Evolutionary conservation across 2,329 filamentous ascomycete genomes (phyloP), one percentile per base, ranked within the genome.

Genomic region (Trichoderma koningii): DNA sequence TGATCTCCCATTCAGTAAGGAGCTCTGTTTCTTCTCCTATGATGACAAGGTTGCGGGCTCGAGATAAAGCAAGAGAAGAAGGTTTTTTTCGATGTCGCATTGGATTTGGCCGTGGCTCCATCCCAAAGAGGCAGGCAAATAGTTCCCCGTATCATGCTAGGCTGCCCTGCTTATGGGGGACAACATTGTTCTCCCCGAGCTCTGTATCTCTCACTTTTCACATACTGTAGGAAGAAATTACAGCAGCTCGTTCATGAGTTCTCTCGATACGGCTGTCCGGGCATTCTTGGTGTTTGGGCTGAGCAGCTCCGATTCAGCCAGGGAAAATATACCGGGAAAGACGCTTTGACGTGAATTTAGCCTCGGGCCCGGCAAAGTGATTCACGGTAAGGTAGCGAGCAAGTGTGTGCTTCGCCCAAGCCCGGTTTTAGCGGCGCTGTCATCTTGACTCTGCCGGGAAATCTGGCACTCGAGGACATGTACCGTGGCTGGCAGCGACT

Each of bases 111-210:
- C 59, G 42, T 38, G 19, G 6, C 23, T 55, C 21, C 42, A 50
- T n/a, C 56, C 56, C 30, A 55, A 63, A 63, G 48, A 63, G 59
- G 59, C 59, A 63, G 59, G 59, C 59, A 44, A 63, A 17, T 55
- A 55, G 26, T 14, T 48, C 10, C 30, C 5, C 23, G 42, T 53
- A 45, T 42, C 41, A 30, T 55, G n/a, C 34, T 55, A 38, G 50
- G 41, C 15, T n/a, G 48, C 26, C n/a, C n/a, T n/a, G 19, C 23
- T 47, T 34, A 55, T 53, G 50, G 41, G 34, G 47, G 50, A 55
- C 50, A 21, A 14, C 12, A 34, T 34, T 44, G 6, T 34, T 2
- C 26, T 38, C 17, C 26, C 30, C 23, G 19, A 34, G 7, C 1
- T 38, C 15, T 51, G n/a, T 15, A 48, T 21, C 9, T 26, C 15